Evolutionary conservation across 768 basidiomycete genomes (phyloP).

Genomic region (Mycena kentingensis): DNA sequence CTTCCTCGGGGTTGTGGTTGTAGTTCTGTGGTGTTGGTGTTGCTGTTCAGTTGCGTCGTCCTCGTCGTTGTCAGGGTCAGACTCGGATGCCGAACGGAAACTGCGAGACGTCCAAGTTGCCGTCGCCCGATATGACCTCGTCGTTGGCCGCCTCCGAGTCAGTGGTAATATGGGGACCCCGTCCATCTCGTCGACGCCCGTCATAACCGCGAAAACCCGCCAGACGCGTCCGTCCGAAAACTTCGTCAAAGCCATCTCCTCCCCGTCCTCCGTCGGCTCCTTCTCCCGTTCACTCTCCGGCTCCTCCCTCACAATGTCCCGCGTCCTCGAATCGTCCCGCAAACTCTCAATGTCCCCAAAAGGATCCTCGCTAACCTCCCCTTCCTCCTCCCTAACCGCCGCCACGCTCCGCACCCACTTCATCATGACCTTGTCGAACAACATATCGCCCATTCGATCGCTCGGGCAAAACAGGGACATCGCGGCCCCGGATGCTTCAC

Average conservation of each 20-base stretch:
- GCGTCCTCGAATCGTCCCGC: slow-evolving; percentile 54
- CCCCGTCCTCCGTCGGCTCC: slow-evolving; percentile 56
- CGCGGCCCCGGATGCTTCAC: slow-evolving; percentile 83
- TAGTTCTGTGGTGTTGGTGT: background rate
- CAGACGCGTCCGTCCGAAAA: slow-evolving; percentile 72
- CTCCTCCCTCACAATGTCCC: slow-evolving; percentile 30
- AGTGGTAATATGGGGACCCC: slow-evolving; percentile 49
- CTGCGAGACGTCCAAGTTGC: background rate
- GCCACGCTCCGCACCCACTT: slow-evolving; percentile 74
- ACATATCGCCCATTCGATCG: slow-evolving; percentile 86
- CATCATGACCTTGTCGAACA: slow-evolving; percentile 82
- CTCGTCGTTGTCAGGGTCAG: slow-evolving; percentile 11
- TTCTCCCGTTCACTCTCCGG: slow-evolving; percentile 40
- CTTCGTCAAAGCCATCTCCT: slow-evolving; percentile 67
- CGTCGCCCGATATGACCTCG: slow-evolving; percentile 31
- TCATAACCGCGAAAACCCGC: slow-evolving; percentile 53
- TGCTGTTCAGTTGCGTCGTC: background rate
- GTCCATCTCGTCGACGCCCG: slow-evolving; percentile 45
- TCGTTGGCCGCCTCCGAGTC: slow-evolving; percentile 53
- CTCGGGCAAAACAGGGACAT: slow-evolving; percentile 75
- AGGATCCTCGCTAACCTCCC: slow-evolving; percentile 77
- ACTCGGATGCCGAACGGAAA: slow-evolving; percentile 16
- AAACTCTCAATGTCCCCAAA: slow-evolving; percentile 92
- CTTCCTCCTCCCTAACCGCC: slow-evolving; percentile 37
- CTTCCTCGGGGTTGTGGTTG: background rate